These are phyloP conservation scores for Amaranthus tricolor DNA, from an alignment of 179 eudicot species.

Conservation along the genomic window DNA sequence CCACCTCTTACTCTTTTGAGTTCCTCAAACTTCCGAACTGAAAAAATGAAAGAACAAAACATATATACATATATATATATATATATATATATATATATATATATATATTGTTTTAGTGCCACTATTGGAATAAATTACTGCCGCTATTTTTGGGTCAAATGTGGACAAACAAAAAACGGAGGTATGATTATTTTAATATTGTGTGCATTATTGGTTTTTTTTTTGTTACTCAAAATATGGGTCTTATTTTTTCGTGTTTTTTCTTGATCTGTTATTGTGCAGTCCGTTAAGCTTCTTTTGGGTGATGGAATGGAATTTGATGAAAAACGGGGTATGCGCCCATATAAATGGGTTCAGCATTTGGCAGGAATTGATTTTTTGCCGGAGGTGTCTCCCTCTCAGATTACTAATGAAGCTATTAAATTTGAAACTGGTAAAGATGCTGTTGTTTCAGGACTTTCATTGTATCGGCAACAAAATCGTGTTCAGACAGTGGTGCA, in stretches of 20 bases:
- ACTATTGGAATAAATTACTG: too few relatives aligned
- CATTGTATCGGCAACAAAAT: slow-evolving; percentile 80
- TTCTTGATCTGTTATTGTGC: slow-evolving; percentile 25
- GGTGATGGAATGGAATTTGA: slow-evolving; percentile 62
- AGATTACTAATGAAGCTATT: slow-evolving; percentile 37
- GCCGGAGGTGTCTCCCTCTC: slow-evolving; percentile 82
- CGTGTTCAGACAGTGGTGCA: slow-evolving; percentile 79
- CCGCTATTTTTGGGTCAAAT: too few relatives aligned
- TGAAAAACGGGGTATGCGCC: slow-evolving; percentile 62
- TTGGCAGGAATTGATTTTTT: slow-evolving; percentile 89
- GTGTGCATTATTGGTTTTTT: neutral
- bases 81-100: too few relatives aligned
- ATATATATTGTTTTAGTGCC: too few relatives aligned
- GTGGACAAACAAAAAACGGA: neutral
- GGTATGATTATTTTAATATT: too few relatives aligned
- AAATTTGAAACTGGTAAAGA: slow-evolving; percentile 48
- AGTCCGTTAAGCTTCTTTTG: slow-evolving; percentile 74
- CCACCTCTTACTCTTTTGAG: too few relatives aligned
- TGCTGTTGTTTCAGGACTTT: slow-evolving; percentile 64
- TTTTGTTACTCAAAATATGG: slow-evolving; percentile 5
- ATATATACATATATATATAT: too few relatives aligned
- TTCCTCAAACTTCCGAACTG: too few relatives aligned
- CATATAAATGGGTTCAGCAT: slow-evolving; percentile 96
- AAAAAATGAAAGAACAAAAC: too few relatives aligned
- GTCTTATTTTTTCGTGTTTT: neutral